Evolutionary conservation across 345 rosid genomes (phyloP).

Genomic region (Rhodamnia argentea): DNA sequence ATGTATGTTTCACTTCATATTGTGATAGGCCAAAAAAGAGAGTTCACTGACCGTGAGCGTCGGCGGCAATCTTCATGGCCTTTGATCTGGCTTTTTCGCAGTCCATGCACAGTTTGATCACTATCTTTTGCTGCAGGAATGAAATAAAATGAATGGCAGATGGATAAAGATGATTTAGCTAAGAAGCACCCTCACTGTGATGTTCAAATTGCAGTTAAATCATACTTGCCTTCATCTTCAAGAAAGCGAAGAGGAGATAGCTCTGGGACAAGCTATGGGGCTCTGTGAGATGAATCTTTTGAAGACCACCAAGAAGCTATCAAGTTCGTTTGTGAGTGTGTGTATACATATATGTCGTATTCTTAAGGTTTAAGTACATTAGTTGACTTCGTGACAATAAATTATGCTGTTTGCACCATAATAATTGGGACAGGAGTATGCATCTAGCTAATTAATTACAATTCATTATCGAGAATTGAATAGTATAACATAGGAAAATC

Average conservation of each 20-base stretch:
- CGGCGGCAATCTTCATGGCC: constrained; percentile 9
- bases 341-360: not conserved
- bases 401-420: not conserved
- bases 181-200: not conserved
- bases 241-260: not conserved
- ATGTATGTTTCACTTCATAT: not conserved
- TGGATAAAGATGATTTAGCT: not conserved
- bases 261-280: not conserved
- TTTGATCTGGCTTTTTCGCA: not conserved
- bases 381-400: not conserved
- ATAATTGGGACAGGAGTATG: not conserved
- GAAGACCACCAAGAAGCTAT: not conserved
- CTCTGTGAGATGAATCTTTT: not conserved
- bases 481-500: too few relatives aligned
- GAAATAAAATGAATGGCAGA: not conserved
- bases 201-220: not conserved
- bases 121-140: constrained; percentile 1
- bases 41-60: not conserved
- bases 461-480: too few relatives aligned
- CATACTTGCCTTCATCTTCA: not conserved
- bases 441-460: not conserved
- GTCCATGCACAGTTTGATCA: not conserved
- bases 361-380: not conserved
- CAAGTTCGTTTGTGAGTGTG: not conserved
- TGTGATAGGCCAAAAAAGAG: not conserved